A percentile compares a stretch with the other conserved stretches of the same genome.
Evolutionary conservation across 257 asterid genomes (phyloP).

Genomic region (Gentiana dahurica): DNA sequence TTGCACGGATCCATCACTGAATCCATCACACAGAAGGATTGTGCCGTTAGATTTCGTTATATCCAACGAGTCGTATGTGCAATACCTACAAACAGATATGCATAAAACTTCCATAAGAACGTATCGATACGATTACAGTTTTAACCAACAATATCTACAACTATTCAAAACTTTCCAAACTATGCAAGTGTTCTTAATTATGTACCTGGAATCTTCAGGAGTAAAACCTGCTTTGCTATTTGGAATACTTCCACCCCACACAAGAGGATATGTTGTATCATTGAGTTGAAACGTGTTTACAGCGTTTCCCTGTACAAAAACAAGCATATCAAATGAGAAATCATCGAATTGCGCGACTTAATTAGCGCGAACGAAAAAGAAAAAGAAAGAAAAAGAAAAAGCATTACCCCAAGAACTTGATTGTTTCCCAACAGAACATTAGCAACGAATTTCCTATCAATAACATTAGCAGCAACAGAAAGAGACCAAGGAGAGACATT

Average conservation of each 20-base stretch:
- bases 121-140: too few species aligned
- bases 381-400: conserved; percentile 27
- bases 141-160: too few species aligned
- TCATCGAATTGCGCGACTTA: background rate
- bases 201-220: conserved; percentile 28
- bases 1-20: conserved; percentile 15
- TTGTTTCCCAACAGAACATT: conserved; percentile 3
- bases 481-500: conserved; percentile 7
- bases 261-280: conserved; percentile 14
- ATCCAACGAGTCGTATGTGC: conserved; percentile 31
- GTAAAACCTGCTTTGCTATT: conserved; percentile 27
- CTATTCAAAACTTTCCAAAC: background rate
- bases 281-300: background rate
- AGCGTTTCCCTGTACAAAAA: conserved; percentile 23
- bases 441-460: background rate
- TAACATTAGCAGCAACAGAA: conserved; percentile 5
- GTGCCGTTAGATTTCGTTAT: conserved; percentile 22
- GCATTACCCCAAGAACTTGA: conserved; percentile 18
- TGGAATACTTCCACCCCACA: conserved; percentile 69
- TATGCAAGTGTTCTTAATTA: background rate
- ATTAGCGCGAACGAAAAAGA: conserved; percentile 26
- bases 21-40: conserved; percentile 40
- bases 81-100: conserved; percentile 22
- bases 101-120: background rate
- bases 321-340: conserved; percentile 21